Evolutionary conservation across 1,139 yeast genomes (phyloP), one percentile per base, ranked within the genome.

Genomic region (Pichiaceae sp.): DNA sequence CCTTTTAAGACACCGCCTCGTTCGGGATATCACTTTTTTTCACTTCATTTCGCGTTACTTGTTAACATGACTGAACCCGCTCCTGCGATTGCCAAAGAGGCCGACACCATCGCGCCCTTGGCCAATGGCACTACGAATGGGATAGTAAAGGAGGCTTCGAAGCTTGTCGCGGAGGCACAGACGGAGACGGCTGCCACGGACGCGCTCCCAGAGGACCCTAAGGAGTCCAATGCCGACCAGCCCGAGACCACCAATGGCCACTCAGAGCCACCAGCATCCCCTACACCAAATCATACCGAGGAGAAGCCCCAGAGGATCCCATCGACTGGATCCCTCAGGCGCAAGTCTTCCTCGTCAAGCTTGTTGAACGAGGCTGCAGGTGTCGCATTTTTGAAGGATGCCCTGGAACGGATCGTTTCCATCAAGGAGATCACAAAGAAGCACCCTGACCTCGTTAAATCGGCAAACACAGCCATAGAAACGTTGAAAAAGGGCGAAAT

Each of bases 371-470:
- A 51, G 20, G 27, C 52, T 15, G 60, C 60, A 2, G 56, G 62
- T 6, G 57, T 64, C 39, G 56, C 68, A 14, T 72, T 75, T 45
- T 62, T 75, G 36, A 67, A 63, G 45, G 59, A 60, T 32, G 69
- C 78, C 5, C 59, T 75, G 35, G 72, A 68, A 32, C 49, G 59
- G 6, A 67, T 75, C 38, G 51, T 62, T 18, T 53, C 58, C n/a
- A 62, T 70, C 35, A 70, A 69, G 40, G 78, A 73, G 31, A 68
- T 70, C 9, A 35, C 41, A 36, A 68, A 70, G 40, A 71, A 72
- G 45, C 63, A 64, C 39, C 61, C 66, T 7, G 59, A 62, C 4
- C 53, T 75, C 32, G 60, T 62, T 11, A 57, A 56, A 20, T 58
- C 73, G 1, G 62, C 67, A 9, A 56, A 61, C 29, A 64, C 62